These are phyloP conservation scores for Leishmania martiniquensis DNA, from an alignment of 208 protist species.

Conservation along the genomic window DNA sequence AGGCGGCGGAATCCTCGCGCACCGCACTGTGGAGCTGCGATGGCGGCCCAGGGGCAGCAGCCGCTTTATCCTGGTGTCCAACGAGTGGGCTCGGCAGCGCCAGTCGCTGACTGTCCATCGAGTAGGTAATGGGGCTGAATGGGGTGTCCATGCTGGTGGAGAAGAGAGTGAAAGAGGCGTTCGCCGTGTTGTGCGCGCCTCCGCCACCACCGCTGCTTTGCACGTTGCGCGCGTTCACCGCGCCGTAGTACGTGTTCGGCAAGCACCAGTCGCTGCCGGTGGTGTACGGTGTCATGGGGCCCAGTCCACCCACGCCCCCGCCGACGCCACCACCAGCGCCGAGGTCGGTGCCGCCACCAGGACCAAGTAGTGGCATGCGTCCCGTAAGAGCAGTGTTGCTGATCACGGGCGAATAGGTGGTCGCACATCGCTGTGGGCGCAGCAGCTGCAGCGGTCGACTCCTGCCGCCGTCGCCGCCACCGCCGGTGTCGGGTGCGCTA, in stretches of 20 bases:
- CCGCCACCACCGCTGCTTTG: background rate
- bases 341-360: slow-evolving; percentile 11
- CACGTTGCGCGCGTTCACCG: background rate
- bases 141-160: slow-evolving; percentile 79
- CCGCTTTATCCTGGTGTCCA: slow-evolving; percentile 10
- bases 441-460: slow-evolving; percentile 31
- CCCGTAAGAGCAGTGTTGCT: slow-evolving; percentile 16
- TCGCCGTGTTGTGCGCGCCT: slow-evolving; percentile 18
- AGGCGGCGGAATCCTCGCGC: slow-evolving; percentile 2
- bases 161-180: slow-evolving; percentile 75
- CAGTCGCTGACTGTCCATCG: slow-evolving; percentile 56
- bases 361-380: slow-evolving; percentile 19
- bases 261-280: slow-evolving; percentile 26
- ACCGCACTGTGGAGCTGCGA: slow-evolving; percentile 21
- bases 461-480: background rate
- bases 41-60: slow-evolving; percentile 8
- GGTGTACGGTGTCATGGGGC: slow-evolving; percentile 20
- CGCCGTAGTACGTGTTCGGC: slow-evolving; percentile 13
- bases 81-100: slow-evolving; percentile 18
- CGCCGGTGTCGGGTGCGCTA: background rate
- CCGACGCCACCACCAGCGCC: background rate
- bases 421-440: slow-evolving; percentile 25
- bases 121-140: slow-evolving; percentile 90
- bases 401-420: slow-evolving; percentile 27
- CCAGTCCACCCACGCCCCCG: background rate